Evolutionary conservation across 805 yeast genomes (phyloP), one percentile per base, ranked within the genome.

Genomic region (Candida sonorensis): DNA sequence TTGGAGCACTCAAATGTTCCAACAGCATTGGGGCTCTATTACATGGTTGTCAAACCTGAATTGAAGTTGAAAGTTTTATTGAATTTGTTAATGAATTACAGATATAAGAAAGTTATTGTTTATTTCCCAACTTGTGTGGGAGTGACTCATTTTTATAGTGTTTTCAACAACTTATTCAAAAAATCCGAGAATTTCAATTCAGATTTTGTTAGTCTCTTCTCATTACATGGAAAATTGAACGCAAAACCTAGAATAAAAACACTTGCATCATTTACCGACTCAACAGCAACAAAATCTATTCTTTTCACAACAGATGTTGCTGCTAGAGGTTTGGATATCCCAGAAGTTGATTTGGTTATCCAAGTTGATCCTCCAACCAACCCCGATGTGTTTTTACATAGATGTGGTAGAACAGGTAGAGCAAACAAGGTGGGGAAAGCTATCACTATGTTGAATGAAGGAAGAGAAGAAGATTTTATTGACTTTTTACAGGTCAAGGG

Each of bases 291-390:
- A 3, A 78, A 75, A 41, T 65, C 78, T 8, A 73, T 90, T 0
- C 58, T 92, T 16, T 62, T 92, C 58, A 87, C 98, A 2, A 92
- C 98, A 0, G 98, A 92, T 65, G 96, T 92, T n/a, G 97, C 98
- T 1, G 96, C 97, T 0, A 70, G 98, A 51, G 98, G 98, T 26
- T 73, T 92, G 15, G 98, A 92, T 62, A 80, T 92, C 18, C 94
- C 95, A 1, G 92, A 88, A 33, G 97, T 92, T 8, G 97, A 92
- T 50, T 59, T 88, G 17, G 97, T 90, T 3, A 62, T 92, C n/a
- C 98, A 92, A 53, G 46, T 90, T 16, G 97, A 92, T 42, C 95
- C 97, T 2, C 98, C 98, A 1, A 77, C 86, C 0, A 95, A 88
- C 44, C 85, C 97, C 0, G 94, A 82, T 50, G 75, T 86, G 51